phyloP scores from a whole-genome alignment of 1,284 basidiomycete species.

The Meira nashicola region DNA sequence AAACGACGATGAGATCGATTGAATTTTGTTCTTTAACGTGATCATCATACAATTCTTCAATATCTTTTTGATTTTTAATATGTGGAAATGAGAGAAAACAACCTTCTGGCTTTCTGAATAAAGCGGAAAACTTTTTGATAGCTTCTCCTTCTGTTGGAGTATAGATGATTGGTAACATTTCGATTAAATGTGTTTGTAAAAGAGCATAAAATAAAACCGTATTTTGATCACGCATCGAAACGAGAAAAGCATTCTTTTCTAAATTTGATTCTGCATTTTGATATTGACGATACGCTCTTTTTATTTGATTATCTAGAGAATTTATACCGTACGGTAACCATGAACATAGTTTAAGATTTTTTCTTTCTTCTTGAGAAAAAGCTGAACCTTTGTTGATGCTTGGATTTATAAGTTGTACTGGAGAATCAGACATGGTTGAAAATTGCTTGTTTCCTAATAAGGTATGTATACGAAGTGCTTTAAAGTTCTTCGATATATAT shows the following conservation, averaged over 20 bases:
- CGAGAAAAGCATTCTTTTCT: slow-evolving; percentile 15
- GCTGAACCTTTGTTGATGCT: slow-evolving; percentile 17
- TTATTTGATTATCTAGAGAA: slow-evolving; percentile 4
- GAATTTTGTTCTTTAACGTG: slow-evolving; percentile 1
- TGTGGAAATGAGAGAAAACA: slow-evolving; percentile 15
- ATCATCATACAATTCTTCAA: slow-evolving; percentile 12
- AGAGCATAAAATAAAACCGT: slow-evolving; percentile 23
- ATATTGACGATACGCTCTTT: slow-evolving; percentile 8
- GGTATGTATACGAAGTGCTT: no score
- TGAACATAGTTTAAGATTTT: slow-evolving; percentile 4
- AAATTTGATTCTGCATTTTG: slow-evolving; percentile 11
- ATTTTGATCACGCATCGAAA: slow-evolving; percentile 18
- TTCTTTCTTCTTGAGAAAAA: slow-evolving; percentile 9
- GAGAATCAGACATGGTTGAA: no score
- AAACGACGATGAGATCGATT: slow-evolving; percentile 24
- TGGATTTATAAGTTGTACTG: no score
- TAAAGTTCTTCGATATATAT: no score
- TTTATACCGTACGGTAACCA: slow-evolving; percentile 10
- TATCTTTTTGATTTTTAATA: slow-evolving; percentile 14
- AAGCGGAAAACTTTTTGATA: slow-evolving; percentile 22
- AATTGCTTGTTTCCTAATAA: no score
- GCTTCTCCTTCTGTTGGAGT: slow-evolving; percentile 22
- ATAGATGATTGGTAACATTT: slow-evolving; percentile 22
- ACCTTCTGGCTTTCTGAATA: slow-evolving; percentile 20
- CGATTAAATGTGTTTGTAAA: slow-evolving; percentile 15